Evolutionary conservation across 129 eudicot genomes (phyloP), one percentile per base, ranked within the genome.

Genomic region (Ambrosia artemisiifolia): DNA sequence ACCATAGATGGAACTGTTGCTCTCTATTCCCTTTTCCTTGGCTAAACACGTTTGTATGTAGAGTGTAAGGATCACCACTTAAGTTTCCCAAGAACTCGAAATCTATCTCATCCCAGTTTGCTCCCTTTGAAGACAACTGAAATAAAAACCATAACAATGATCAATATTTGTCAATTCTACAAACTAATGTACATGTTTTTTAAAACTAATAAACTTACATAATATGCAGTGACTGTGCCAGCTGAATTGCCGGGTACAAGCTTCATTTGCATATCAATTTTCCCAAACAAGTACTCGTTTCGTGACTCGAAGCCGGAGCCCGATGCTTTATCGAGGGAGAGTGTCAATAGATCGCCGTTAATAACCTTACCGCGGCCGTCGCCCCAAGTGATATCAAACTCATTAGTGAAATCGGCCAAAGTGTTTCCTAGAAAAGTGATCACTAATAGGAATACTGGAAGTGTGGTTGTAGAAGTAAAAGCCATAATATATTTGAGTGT

Each of bases 211-310:
- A n/a, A 9, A 51, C 87, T 75, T 83, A 88, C 91, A n/a, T 85
- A 88, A 33, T 83, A 88, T 2, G 96, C 83, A 1, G 89, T 86
- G 51, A 88, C 96, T 0, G 91, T 88, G 78, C 91, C 95, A 28
- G 95, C 95, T 0, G 95, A 88, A 44, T 88, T 88, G 11, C 91
- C 87, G 3, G 86, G 84, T 0, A 88, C 88, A 14, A 88, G 91
- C 72, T 88, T 88, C 7, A 88, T 77, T 40, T 88, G 89, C 96
- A 88, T 81, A 11, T 84, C 87, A 56, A 88, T 78, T 24, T 81
- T 76, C 2, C 91, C 95, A 36, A 83, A 88, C 14, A 88, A 56
- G 46, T 83, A 88, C 54, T 86, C 87, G 6, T 83, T 77, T 38
- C 78, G 85, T 65, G 96, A 85, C 7, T 85, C 87, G 4, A 88